Conservation (phyloP, 345 rosid genomes). For the Eucalyptus polyanthemos region DNA sequence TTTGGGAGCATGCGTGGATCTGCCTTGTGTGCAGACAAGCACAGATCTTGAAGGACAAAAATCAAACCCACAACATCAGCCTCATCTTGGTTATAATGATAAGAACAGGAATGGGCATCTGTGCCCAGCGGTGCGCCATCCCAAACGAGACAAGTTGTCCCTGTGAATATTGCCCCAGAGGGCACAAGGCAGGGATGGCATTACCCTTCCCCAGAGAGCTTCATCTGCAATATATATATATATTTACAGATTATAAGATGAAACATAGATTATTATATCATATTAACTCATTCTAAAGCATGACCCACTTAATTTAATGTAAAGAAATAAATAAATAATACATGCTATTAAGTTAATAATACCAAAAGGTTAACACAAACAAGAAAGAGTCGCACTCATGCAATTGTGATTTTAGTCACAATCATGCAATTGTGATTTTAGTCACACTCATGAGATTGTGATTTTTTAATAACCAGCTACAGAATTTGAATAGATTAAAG, state of each 20-base stretch:
- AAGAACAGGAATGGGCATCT: background rate
- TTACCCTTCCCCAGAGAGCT: background rate
- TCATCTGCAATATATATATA: too few species aligned
- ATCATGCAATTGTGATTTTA: background rate
- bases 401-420: background rate
- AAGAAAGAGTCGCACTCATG: background rate
- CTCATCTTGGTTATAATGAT: background rate
- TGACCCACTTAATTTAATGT: background rate
- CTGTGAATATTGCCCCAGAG: background rate
- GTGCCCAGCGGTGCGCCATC: background rate
- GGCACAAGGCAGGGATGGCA: background rate
- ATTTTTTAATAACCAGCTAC: background rate
- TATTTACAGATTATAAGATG: background rate
- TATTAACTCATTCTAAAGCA: background rate
- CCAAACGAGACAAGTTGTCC: background rate
- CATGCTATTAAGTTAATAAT: background rate
- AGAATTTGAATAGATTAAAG: background rate
- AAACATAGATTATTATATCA: background rate
- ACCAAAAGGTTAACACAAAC: background rate
- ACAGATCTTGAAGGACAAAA: background rate
- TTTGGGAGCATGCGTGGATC: background rate
- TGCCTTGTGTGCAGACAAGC: background rate
- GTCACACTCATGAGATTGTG: background rate
- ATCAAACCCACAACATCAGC: background rate
- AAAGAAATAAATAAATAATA: background rate